These are phyloP conservation scores for Globisporangium barbulae DNA, from an alignment of 352 stramenopile genomes.

Conservation along the genomic window DNA sequence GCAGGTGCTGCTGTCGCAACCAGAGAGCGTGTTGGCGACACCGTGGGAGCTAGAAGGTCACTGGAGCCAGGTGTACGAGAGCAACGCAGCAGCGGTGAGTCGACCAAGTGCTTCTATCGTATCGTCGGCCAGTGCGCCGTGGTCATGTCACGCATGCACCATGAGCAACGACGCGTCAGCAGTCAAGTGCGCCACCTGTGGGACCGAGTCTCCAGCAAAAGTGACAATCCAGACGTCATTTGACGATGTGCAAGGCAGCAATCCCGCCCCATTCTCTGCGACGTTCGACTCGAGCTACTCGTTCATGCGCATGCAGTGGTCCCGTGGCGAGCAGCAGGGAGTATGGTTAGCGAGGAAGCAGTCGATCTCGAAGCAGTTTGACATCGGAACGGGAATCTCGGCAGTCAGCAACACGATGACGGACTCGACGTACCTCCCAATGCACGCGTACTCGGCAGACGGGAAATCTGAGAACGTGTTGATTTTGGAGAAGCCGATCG, in stretches of 20 bases:
- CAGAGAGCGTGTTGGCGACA: conserved; percentile 21
- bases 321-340: conserved; percentile 74
- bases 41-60: conserved; percentile 71
- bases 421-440: conserved; percentile 39
- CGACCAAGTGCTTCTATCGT: conserved; percentile 20
- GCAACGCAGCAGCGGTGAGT: conserved; percentile 11
- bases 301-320: conserved; percentile 83
- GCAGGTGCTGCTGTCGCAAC: conserved; percentile 36
- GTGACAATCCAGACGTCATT: conserved; percentile 29
- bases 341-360: conserved; percentile 72
- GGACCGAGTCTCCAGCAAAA: conserved; percentile 46
- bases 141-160: conserved; percentile 72
- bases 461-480: conserved; percentile 47
- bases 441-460: conserved; percentile 54
- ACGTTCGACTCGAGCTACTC: conserved; percentile 50
- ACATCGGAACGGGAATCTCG: conserved; percentile 33
- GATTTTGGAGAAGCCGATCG: conserved; percentile 55
- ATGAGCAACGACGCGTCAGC: conserved; percentile 66
- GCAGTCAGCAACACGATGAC: conserved; percentile 47
- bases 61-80: conserved; percentile 64
- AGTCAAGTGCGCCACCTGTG: conserved; percentile 71
- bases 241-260: conserved; percentile 47
- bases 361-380: conserved; percentile 26
- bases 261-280: conserved; percentile 71
- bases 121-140: conserved; percentile 31